Base-by-base conservation (phyloP, 176 grass and related monocot genomes). In the Pontederia crassipes region DNA sequence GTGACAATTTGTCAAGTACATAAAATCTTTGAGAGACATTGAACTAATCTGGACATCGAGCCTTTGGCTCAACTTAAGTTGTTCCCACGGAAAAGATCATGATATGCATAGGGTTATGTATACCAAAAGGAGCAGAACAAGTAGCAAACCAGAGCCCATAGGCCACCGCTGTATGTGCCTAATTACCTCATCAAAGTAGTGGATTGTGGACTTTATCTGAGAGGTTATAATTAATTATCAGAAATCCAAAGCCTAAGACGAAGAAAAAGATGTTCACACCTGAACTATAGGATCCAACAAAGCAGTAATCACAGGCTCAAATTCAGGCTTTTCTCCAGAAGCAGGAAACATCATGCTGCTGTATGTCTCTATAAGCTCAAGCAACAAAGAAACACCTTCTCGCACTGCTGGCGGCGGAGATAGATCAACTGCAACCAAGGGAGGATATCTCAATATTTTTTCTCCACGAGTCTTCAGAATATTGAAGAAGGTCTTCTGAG, bases 271-370 rank as follows among this genome's bases (percentile, higher is more conserved):
- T 55, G 66, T 67, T 0, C 65, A 63, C 55, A 97, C 93, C 84
- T 97, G 93, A 88, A 97, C 79, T 76, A 92, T 80, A 72, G 93
- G 93, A 83, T 97, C 87, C 28, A 92, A 56, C 69, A 92, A 85
- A 78, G 87, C 84, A 78, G 93, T 82, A 73, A 98, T 85, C 55
- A 92, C 87, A 72, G 87, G 70, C 70, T 91, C 77, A 69, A 98
- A 92, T 48, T 86, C 81, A 64, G 74, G 65, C 78, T 83, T 82
- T 75, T 86, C 83, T 53, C 73, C 84, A 76, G 93, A 97, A 49
- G 93, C 84, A 85, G 93, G 65, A 83, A 97, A 56, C 93, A 97
- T 97, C 78, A 97, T 97, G 75, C 87, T 80, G 59, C 88, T 82
- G 74, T 85, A 81, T 57, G 86, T 97, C 78, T 81, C 79, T 60